Evolutionary conservation across 805 yeast species (phyloP), one percentile per base, ranked within the genome.

Genomic region (Candida berthetii): DNA sequence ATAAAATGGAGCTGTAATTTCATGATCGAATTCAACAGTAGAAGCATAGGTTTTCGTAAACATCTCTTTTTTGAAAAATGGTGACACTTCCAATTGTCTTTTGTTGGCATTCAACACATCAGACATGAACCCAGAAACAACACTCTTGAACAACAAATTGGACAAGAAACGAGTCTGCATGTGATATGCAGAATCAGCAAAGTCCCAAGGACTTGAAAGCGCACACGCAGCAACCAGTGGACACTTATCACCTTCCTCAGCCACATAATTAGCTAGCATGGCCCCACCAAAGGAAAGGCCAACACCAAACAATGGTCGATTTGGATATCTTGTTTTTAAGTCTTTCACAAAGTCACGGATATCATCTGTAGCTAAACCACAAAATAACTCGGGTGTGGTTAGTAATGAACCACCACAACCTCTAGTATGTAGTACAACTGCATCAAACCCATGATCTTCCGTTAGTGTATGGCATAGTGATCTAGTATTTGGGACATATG

Each of bases 211-310:
- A 18, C 79, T 66, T n/a, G 83, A 81, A 51, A 84, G 60, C 10
- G 78, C 61, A 13, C 76, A 68, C 3, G 87, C 82, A 6, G 82
- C 80, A 33, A 71, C 68, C 42, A 82, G 66, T 41, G 71, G 71
- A 1, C 72, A 56, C 39, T 74, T 62, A 2, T 72, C 75, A 5
- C 71, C 71, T 50, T 80, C 86, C 59, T 82, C 85, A 31, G 85
- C 90, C 40, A 85, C 58, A 53, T 82, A 85, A 54, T 85, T 85
- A 15, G 82, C 68, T 31, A 78, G 52, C 37, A 83, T 68, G 11
- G 84, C 68, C 9, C 86, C 85, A 32, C 95, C 95, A 46, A 85
- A 74, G 1, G 90, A 82, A 48, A 77, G 80, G 0, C 90, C 93
- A 35, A 78, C 71, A 11, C 79, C 68, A 53, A 72, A 83, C n/a